phyloP scores from a whole-genome alignment of 352 stramenopile genomes.

The Plasmopara viticola region DNA sequence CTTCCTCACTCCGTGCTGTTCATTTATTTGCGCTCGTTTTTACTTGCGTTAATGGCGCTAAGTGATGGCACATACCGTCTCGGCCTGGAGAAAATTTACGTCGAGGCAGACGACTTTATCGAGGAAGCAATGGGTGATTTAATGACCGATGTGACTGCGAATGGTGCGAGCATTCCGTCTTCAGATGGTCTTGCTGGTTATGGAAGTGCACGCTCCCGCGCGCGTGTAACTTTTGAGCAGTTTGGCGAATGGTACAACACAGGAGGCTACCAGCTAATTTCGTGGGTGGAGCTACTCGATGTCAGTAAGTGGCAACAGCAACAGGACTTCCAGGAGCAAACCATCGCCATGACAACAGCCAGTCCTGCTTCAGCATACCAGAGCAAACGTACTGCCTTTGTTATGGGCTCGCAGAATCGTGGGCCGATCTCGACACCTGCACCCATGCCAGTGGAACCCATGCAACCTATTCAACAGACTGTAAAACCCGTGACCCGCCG shows the following conservation, averaged over 20 bases:
- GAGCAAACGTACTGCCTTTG: conserved; percentile 21
- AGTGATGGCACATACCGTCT: conserved; percentile 78
- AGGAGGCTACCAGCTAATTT: conserved; percentile 72
- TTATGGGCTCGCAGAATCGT: conserved; percentile 56
- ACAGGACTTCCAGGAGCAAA: conserved; percentile 57
- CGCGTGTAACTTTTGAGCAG: conserved; percentile 84
- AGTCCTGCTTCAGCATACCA: conserved; percentile 20
- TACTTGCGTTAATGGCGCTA: conserved; percentile 80
- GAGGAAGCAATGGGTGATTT: conserved; percentile 81
- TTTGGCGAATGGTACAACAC: conserved; percentile 89
- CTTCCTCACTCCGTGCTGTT: conserved; percentile 79
- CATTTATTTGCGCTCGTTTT: conserved; percentile 80
- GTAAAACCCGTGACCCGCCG: conserved; percentile 51
- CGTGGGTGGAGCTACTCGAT: conserved; percentile 82
- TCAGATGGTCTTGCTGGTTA: conserved; percentile 43
- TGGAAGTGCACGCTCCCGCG: conserved; percentile 53
- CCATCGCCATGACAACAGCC: conserved; percentile 26
- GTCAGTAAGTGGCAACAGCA: conserved; percentile 80
- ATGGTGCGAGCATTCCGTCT: conserved; percentile 31
- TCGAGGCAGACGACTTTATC: conserved; percentile 81
- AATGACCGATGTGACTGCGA: conserved; percentile 69
- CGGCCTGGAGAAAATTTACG: conserved; percentile 81
- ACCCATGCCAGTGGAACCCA: conserved; percentile 36
- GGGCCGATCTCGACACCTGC: conserved; percentile 30
- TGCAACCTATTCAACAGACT: conserved; percentile 52